Conservation (phyloP, 768 basidiomycete genomes). For the Amanita rimosa region DNA sequence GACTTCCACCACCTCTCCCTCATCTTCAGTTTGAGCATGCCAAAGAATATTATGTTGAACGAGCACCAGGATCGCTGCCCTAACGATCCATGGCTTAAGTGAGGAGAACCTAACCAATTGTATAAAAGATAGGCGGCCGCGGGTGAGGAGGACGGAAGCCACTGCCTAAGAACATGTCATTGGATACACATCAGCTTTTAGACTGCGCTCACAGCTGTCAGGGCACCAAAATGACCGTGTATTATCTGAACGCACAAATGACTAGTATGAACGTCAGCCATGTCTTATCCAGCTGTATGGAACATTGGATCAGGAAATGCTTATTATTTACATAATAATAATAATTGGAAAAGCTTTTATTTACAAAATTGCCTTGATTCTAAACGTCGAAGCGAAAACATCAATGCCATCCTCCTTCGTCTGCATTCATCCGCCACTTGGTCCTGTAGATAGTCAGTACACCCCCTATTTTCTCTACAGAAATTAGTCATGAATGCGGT, state of each 20-base stretch:
- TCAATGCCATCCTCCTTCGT: too few relatives aligned
- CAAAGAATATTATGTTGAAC: conserved; percentile 90
- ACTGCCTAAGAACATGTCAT: conserved; percentile 40
- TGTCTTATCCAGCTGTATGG: conserved; percentile 12
- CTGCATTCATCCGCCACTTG: not conserved
- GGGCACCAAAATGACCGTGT: conserved; percentile 45
- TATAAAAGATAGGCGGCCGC: conserved; percentile 68
- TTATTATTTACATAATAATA: not conserved
- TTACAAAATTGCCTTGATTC: too few relatives aligned
- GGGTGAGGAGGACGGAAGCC: conserved; percentile 59
- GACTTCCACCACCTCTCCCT: conserved; percentile 69
- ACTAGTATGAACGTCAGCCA: conserved; percentile 48
- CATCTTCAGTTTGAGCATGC: conserved; percentile 67
- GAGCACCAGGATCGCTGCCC: conserved; percentile 64
- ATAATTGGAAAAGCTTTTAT: too few relatives aligned
- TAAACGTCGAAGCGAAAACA: too few relatives aligned
- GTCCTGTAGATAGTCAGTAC: not conserved
- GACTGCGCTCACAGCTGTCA: conserved; percentile 19
- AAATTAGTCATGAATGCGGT: not conserved
- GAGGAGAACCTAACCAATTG: conserved; percentile 61
- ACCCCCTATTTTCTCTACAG: not conserved
- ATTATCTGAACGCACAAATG: conserved; percentile 48
- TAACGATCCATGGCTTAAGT: conserved; percentile 54
- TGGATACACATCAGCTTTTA: not conserved
- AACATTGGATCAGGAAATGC: not conserved